Evolutionary conservation across 1,284 basidiomycete genomes (phyloP).

Genomic region (Takashimella koratensis): DNA sequence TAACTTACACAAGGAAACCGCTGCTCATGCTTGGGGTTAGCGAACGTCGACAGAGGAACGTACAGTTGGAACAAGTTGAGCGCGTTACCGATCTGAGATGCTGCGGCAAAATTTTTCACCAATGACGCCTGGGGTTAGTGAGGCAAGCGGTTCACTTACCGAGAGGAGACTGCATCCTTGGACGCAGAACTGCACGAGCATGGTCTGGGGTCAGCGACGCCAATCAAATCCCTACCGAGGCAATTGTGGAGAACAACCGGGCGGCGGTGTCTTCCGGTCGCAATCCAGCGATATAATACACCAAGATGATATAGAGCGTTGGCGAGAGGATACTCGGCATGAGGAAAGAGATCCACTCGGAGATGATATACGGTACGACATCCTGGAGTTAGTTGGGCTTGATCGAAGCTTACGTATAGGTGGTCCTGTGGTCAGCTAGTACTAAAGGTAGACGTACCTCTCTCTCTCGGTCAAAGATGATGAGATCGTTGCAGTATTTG

Average conservation of each 20-base stretch:
- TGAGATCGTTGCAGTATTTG: constrained; percentile 48
- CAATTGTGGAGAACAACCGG: constrained; percentile 49
- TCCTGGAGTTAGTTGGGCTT: constrained; percentile 35
- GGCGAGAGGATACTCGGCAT: constrained; percentile 43
- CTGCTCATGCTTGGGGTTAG: constrained; percentile 40
- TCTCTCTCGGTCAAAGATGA: constrained; percentile 54
- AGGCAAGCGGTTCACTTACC: too few relatives aligned
- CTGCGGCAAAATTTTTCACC: constrained; percentile 45
- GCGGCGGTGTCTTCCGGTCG: constrained; percentile 45
- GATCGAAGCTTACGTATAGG: constrained; percentile 44
- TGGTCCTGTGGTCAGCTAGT: constrained; percentile 29
- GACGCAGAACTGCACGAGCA: constrained; percentile 49
- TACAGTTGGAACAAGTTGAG: constrained; percentile 36
- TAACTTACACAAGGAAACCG: constrained; percentile 44
- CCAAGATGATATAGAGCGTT: constrained; percentile 42
- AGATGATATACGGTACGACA: constrained; percentile 47
- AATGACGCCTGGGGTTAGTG: too few relatives aligned
- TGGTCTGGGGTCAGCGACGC: too few relatives aligned
- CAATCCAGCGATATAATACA: constrained; percentile 48
- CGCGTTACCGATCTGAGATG: constrained; percentile 46
- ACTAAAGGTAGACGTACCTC: constrained; percentile 29
- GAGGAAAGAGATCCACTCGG: constrained; percentile 46
- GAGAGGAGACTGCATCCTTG: constrained; percentile 49
- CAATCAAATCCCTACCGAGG: constrained; percentile 29
- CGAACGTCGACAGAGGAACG: too few relatives aligned